These are phyloP conservation scores for Linnemannia hyalina DNA, from an alignment of 192 early-diverging fungal species.

Conservation along the genomic window DNA sequence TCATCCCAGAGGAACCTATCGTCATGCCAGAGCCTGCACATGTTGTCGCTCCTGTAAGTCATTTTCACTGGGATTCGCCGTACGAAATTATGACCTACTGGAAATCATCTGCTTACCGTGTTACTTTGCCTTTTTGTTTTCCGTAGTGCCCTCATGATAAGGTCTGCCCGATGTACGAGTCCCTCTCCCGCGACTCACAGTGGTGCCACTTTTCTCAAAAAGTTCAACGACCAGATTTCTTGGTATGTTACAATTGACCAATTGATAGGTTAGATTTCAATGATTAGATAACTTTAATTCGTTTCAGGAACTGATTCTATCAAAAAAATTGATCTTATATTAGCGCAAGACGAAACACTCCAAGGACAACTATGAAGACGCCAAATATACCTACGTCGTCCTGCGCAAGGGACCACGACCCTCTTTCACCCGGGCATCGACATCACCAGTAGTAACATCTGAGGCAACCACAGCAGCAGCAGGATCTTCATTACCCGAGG, in stretches of 20 bases:
- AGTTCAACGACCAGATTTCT: constrained; percentile 67
- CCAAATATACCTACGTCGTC: constrained; percentile 84
- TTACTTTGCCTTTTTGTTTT: neutral
- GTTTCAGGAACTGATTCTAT: neutral
- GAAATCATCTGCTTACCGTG: neutral
- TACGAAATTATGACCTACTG: neutral
- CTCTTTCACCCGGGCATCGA: constrained; percentile 1
- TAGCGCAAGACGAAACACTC: constrained; percentile 77
- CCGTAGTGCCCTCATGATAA: constrained; percentile 79
- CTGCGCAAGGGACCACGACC: constrained; percentile 76
- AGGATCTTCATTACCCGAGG: neutral
- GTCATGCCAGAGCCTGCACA: constrained; percentile 57
- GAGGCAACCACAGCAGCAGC: neutral
- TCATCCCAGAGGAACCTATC: constrained; percentile 4
- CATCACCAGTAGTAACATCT: neutral
- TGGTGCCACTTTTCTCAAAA: constrained; percentile 92
- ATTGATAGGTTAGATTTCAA: neutral
- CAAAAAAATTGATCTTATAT: neutral
- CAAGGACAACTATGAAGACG: constrained; percentile 77
- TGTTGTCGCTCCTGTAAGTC: constrained; percentile 83
- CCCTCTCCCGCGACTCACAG: constrained; percentile 54
- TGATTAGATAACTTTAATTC: neutral
- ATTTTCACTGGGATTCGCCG: neutral
- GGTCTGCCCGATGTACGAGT: constrained; percentile 75
- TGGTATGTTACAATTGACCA: constrained; percentile 10